phyloP scores from a whole-genome alignment of 2,329 filamentous ascomycete genomes.

The Verticillium tricorpus region DNA sequence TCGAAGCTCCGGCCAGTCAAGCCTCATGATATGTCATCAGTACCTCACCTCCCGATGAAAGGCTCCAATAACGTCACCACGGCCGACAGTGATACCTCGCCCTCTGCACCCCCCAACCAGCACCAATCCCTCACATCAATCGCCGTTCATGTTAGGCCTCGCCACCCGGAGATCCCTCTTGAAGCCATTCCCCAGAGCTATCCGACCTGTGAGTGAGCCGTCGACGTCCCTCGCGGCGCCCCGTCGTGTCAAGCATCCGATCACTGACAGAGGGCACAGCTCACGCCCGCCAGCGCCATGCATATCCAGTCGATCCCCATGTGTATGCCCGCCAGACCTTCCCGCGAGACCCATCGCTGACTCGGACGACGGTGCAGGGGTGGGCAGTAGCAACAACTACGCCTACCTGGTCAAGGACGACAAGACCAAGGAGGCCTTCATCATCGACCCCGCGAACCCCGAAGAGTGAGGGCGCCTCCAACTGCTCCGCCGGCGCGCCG shows the following conservation, averaged over 20 bases:
- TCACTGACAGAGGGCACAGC: conserved; percentile 17
- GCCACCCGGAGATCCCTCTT: conserved; percentile 28
- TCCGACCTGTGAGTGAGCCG: too few relatives aligned
- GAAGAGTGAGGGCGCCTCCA: conserved; percentile 56
- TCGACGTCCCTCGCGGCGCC: too few relatives aligned
- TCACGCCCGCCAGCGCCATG: conserved; percentile 52
- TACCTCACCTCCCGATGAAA: too few relatives aligned
- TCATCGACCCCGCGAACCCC: conserved; percentile 77
- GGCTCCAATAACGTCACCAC: not conserved
- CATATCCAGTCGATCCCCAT: conserved; percentile 86
- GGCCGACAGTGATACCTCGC: too few relatives aligned
- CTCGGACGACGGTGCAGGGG: conserved; percentile 47
- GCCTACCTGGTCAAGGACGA: conserved; percentile 78
- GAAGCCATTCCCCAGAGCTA: conserved; percentile 22
- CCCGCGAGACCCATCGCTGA: not conserved
- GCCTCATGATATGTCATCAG: too few relatives aligned
- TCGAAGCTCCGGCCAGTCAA: too few relatives aligned
- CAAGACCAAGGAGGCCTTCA: conserved; percentile 70
- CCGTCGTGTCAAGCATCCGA: not conserved
- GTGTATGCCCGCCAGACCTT: conserved; percentile 53
- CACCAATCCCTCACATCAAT: not conserved
- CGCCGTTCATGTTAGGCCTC: conserved; percentile 37
- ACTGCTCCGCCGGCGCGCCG: not conserved
- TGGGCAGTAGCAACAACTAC: conserved; percentile 76
- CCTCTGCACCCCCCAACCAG: not conserved